Evolutionary conservation across 2,329 filamentous ascomycete genomes (phyloP).

Genomic region (Pseudogymnoascus sp.): DNA sequence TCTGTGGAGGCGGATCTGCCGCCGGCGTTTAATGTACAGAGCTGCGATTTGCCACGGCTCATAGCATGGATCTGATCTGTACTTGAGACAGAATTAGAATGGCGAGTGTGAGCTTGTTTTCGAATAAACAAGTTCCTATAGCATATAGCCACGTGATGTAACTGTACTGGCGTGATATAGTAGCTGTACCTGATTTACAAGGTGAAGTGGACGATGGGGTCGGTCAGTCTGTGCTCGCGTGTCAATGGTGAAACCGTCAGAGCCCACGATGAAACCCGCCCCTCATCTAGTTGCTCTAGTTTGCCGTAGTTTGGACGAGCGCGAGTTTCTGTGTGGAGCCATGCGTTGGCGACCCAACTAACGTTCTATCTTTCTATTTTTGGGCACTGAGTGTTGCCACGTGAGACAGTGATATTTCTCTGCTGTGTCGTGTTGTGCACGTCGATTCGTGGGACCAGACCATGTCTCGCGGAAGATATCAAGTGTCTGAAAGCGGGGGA

Average conservation of each 20-base stretch:
- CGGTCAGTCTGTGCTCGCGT: background rate
- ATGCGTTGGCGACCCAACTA: background rate
- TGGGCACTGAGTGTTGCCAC: background rate
- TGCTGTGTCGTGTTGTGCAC: background rate
- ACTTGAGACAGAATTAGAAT: constrained; percentile 7
- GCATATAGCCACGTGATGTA: background rate
- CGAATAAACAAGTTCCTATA: background rate
- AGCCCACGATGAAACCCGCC: background rate
- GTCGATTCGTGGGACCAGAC: background rate
- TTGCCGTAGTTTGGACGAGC: constrained; percentile 3
- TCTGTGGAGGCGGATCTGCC: background rate
- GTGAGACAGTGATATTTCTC: constrained; percentile 1
- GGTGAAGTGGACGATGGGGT: background rate
- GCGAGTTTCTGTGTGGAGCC: background rate
- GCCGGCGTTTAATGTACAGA: background rate
- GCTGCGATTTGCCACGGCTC: background rate
- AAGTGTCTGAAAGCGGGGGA: background rate
- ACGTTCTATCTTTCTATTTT: background rate
- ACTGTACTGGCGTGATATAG: background rate
- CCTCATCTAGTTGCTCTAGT: background rate
- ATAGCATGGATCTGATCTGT: constrained; percentile 5
- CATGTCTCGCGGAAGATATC: background rate
- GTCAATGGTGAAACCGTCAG: background rate
- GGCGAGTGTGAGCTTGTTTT: background rate
- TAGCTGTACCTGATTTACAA: background rate